Evolutionary conservation across 495 filamentous ascomycete species (phyloP).

Genomic region (Penicillium cosmopolitanum): DNA sequence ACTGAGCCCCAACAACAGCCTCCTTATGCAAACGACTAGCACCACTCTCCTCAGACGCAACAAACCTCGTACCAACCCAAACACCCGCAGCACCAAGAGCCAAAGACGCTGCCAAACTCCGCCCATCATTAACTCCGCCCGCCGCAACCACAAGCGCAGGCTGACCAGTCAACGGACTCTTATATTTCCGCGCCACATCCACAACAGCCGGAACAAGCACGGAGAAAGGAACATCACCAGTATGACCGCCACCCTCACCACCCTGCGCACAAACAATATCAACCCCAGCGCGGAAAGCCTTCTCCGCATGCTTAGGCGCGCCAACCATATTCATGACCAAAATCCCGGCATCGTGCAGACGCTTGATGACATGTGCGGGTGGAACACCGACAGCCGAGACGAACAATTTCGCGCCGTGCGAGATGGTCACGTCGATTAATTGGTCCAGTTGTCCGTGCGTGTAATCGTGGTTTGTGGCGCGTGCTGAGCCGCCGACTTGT

Average conservation of each 20-base stretch:
- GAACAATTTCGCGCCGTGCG: slow-evolving; percentile 77
- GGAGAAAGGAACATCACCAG: slow-evolving; percentile 72
- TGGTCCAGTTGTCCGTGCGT: slow-evolving; percentile 81
- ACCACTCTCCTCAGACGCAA: slow-evolving; percentile 75
- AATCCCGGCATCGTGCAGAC: slow-evolving; percentile 74
- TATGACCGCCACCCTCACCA: slow-evolving; percentile 79
- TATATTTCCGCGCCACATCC: slow-evolving; percentile 68
- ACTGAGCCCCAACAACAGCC: slow-evolving; percentile 73
- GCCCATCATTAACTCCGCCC: slow-evolving; percentile 73
- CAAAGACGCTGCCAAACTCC: slow-evolving; percentile 69
- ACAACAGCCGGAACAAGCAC: slow-evolving; percentile 76
- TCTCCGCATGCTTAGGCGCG: slow-evolving; percentile 81
- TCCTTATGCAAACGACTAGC: slow-evolving; percentile 79
- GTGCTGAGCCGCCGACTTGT: slow-evolving; percentile 75
- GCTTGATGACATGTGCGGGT: slow-evolving; percentile 65
- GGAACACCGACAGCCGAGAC: slow-evolving; percentile 84
- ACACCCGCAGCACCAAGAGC: slow-evolving; percentile 76
- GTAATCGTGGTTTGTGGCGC: slow-evolving; percentile 92
- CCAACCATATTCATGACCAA: slow-evolving; percentile 97
- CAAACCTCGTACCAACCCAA: slow-evolving; percentile 87
- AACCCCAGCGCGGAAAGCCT: slow-evolving; percentile 77
- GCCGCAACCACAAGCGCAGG: slow-evolving; percentile 73
- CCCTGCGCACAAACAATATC: slow-evolving; percentile 87
- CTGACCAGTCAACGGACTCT: slow-evolving; percentile 55
- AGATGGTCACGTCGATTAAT: slow-evolving; percentile 77